Conservation (phyloP, 176 grass and related monocot species). For the Oryza longistaminata region DNA sequence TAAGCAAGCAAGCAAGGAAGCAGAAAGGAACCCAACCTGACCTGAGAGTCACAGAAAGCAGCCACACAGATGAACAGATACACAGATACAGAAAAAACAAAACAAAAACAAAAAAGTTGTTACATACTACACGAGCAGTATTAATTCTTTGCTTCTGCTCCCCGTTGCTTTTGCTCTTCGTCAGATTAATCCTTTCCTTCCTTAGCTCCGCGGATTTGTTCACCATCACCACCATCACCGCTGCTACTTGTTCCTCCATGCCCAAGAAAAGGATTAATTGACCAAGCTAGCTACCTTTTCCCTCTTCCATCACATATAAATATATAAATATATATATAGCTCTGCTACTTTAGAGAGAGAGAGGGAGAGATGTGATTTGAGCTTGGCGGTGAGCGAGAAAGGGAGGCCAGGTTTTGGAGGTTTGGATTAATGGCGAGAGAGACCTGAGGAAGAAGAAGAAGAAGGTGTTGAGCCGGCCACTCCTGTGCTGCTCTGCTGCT, state of each 20-base stretch:
- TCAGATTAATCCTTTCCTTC: slow-evolving; percentile 49
- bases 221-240: too few relatives aligned
- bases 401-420: background rate
- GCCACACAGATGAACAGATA: too few relatives aligned
- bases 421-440: slow-evolving; percentile 42
- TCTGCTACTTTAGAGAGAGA: background rate
- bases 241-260: slow-evolving; percentile 54
- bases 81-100: too few relatives aligned
- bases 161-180: background rate
- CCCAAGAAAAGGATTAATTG: slow-evolving; percentile 62
- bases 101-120: slow-evolving; percentile 29
- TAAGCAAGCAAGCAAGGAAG: background rate
- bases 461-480: background rate
- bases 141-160: background rate
- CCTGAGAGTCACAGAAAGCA: too few relatives aligned
- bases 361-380: background rate
- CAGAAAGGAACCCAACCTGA: slow-evolving; percentile 16
- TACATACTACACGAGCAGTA: background rate
- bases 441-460: background rate
- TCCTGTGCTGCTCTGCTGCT: slow-evolving; percentile 2
- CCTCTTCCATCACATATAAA: slow-evolving; percentile 28
- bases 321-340: background rate
- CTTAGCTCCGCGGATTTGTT: slow-evolving; percentile 55
- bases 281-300: too few relatives aligned
- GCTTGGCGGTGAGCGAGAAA: slow-evolving; percentile 5